Conservation (phyloP, 352 stramenopile species). For the Blastocystis sp. region DNA sequence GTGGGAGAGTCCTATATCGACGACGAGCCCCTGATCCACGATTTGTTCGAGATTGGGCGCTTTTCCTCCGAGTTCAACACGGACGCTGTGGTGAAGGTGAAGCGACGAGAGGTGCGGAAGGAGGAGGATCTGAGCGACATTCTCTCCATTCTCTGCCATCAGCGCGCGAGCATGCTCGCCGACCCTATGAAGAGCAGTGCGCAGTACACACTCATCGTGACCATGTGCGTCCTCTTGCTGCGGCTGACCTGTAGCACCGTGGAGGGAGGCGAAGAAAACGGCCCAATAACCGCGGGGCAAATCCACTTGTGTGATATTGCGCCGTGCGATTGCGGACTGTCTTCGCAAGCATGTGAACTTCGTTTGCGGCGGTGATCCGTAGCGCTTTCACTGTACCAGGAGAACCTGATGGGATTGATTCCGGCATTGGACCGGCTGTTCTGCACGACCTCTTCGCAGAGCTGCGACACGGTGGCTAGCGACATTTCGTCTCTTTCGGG, state of each 20-base stretch:
- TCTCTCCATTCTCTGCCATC: not conserved
- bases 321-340: not conserved
- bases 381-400: not conserved
- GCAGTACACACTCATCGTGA: constrained; percentile 11
- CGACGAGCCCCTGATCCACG: constrained; percentile 6
- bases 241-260: constrained; percentile 13
- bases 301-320: constrained; percentile 44
- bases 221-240: not conserved
- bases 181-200: not conserved
- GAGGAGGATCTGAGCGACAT: constrained; percentile 30
- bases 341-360: not conserved
- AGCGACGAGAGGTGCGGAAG: not conserved
- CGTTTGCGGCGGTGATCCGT: not conserved
- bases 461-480: not conserved
- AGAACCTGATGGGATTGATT: not conserved
- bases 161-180: not conserved
- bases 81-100: not conserved
- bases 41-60: constrained; percentile 46
- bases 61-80: constrained; percentile 22
- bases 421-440: not conserved
- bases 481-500: not conserved
- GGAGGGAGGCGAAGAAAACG: constrained; percentile 1
- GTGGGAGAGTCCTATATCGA: constrained; percentile 30
- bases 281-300: constrained; percentile 2
- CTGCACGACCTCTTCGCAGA: not conserved